Evolutionary conservation across 129 eudicot genomes (phyloP).

Genomic region (Helichrysum umbraculigerum): DNA sequence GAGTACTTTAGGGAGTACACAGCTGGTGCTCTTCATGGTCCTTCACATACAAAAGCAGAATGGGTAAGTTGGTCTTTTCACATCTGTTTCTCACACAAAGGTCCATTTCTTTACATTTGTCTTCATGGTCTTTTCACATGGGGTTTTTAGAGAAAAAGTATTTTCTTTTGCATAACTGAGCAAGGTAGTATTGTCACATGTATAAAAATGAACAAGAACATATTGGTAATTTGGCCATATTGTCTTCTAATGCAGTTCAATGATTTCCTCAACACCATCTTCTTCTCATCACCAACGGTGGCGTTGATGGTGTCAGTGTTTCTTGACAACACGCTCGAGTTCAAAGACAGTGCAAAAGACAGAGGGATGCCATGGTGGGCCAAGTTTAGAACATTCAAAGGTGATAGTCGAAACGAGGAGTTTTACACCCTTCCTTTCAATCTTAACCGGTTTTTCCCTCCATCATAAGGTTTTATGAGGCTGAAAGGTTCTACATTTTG

Average conservation of each 20-base stretch:
- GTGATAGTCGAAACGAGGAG: conserved; percentile 95
- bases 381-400: conserved; percentile 91
- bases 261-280: conserved; percentile 90
- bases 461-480: conserved; percentile 51
- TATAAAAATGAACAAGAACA: background rate
- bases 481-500: background rate
- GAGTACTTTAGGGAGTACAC: conserved; percentile 96
- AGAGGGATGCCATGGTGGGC: conserved; percentile 99
- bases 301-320: conserved; percentile 82
- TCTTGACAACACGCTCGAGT: conserved; percentile 94
- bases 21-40: conserved; percentile 86
- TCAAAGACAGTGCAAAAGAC: conserved; percentile 84
- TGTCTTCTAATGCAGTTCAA: conserved; percentile 66
- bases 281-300: conserved; percentile 88
- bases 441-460: conserved; percentile 97
- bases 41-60: conserved; percentile 92
- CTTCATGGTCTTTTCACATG: background rate
- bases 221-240: background rate
- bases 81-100: background rate
- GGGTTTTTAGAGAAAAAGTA: no score
- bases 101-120: background rate
- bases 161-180: no score
- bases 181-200: no score
- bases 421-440: conserved; percentile 99
- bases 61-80: conserved; percentile 61